phyloP scores from a whole-genome alignment of 2,329 filamentous ascomycete species.

The Fusarium graminum region DNA sequence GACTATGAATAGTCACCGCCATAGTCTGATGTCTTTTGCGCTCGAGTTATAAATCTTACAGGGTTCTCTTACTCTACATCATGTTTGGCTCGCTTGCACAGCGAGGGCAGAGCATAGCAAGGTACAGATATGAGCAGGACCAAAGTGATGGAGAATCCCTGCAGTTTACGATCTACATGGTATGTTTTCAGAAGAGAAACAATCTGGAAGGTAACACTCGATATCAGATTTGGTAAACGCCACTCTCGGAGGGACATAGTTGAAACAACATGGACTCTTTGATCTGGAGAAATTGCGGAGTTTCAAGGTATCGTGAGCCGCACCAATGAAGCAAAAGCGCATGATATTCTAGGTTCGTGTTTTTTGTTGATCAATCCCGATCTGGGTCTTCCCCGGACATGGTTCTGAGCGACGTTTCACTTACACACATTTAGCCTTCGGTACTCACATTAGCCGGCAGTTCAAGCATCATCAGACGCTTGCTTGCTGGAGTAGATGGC shows the following conservation, averaged over 20 bases:
- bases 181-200: slow-evolving; percentile 2
- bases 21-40: not conserved
- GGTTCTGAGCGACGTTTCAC: slow-evolving; percentile 9
- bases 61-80: not conserved
- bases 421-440: slow-evolving; percentile 28
- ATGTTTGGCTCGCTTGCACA: slow-evolving; percentile 30
- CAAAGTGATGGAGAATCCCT: slow-evolving; percentile 7
- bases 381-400: slow-evolving; percentile 22
- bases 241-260: slow-evolving; percentile 8
- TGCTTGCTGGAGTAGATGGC: not conserved
- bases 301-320: slow-evolving; percentile 5
- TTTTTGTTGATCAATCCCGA: slow-evolving; percentile 20
- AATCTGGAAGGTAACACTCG: slow-evolving; percentile 18
- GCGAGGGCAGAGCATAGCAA: not conserved
- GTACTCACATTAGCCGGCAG: slow-evolving; percentile 24
- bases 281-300: slow-evolving; percentile 10
- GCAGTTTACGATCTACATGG: slow-evolving; percentile 4
- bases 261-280: slow-evolving; percentile 4
- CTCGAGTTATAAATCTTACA: not conserved
- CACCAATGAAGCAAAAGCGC: slow-evolving; percentile 16
- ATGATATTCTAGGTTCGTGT: slow-evolving; percentile 3
- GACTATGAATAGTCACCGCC: not conserved
- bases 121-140: not conserved
- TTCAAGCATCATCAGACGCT: slow-evolving; percentile 1
- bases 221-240: slow-evolving; percentile 6